These are phyloP conservation scores for Ascochyta clinopodiicola DNA, from an alignment of 2,329 filamentous ascomycete genomes.

Conservation along the genomic window DNA sequence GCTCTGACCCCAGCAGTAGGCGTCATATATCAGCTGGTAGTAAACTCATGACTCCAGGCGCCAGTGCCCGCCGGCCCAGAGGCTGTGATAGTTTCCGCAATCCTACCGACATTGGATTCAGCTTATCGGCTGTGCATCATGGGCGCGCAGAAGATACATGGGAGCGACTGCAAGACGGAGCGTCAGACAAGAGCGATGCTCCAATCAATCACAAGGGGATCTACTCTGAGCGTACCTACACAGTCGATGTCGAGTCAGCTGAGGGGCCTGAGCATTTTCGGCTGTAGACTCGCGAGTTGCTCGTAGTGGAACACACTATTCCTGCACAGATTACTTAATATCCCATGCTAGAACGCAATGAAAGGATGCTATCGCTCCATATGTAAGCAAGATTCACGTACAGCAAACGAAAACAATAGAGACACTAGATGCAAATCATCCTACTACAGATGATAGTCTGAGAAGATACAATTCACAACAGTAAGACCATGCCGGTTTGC, in stretches of 20 bases:
- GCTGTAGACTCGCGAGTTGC: too few relatives aligned
- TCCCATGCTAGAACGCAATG: too few relatives aligned
- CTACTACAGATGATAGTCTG: too few relatives aligned
- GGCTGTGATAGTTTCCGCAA: background rate
- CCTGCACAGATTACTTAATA: too few relatives aligned
- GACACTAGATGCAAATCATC: too few relatives aligned
- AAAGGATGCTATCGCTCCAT: too few relatives aligned
- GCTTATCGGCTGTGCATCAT: slow-evolving; percentile 12
- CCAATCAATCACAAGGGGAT: slow-evolving; percentile 10
- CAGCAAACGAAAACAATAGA: too few relatives aligned
- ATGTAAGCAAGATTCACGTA: too few relatives aligned
- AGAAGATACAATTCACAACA: too few relatives aligned
- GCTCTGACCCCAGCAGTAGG: slow-evolving; percentile 7
- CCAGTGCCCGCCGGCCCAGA: background rate
- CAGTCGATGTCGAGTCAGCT: slow-evolving; percentile 15
- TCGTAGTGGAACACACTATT: too few relatives aligned
- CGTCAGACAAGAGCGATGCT: slow-evolving; percentile 15
- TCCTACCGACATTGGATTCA: slow-evolving; percentile 14
- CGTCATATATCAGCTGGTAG: background rate
- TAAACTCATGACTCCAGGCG: slow-evolving; percentile 2
- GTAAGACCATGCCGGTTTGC: too few relatives aligned
- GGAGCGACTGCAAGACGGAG: slow-evolving; percentile 19
- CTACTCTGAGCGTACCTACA: slow-evolving; percentile 12
- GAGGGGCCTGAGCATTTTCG: background rate
- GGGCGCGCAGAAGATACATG: slow-evolving; percentile 18